phyloP scores from a whole-genome alignment of 768 basidiomycete genomes.

The Rhizopogon vesiculosus region DNA sequence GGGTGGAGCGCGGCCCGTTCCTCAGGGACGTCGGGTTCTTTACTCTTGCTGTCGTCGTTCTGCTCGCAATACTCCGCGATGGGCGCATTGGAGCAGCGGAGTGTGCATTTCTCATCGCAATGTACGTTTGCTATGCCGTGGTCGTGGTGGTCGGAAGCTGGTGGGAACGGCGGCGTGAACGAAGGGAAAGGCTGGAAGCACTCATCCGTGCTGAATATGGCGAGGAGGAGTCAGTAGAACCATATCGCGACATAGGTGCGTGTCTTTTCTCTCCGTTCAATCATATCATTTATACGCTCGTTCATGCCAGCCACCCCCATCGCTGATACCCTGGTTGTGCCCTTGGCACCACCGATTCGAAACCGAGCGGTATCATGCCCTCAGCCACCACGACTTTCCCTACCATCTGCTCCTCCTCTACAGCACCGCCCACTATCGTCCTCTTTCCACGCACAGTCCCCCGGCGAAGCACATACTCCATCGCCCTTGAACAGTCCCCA shows the following conservation, averaged over 20 bases:
- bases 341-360: constrained; percentile 30
- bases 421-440: constrained; percentile 24
- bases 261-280: constrained; percentile 27
- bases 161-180: constrained; percentile 60
- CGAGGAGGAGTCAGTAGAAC: constrained; percentile 37
- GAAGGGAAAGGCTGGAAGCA: constrained; percentile 41
- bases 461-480: constrained; percentile 33
- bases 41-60: constrained; percentile 69
- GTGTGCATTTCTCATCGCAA: constrained; percentile 59
- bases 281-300: not conserved
- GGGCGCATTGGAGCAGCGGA: constrained; percentile 69
- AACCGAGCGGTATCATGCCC: constrained; percentile 35
- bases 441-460: constrained; percentile 17
- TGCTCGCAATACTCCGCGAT: constrained; percentile 77
- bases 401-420: constrained; percentile 36
- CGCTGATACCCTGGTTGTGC: constrained; percentile 7
- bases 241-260: constrained; percentile 43
- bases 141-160: constrained; percentile 75
- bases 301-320: constrained; percentile 12
- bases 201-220: constrained; percentile 56
- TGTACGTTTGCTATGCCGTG: constrained; percentile 75
- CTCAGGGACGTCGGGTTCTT: constrained; percentile 95
- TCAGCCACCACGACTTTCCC: constrained; percentile 28
- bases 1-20: constrained; percentile 75
- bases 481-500: constrained; percentile 41